Evolutionary conservation across 306 rosid genomes (phyloP).

Genomic region (Abrus pulchellus): DNA sequence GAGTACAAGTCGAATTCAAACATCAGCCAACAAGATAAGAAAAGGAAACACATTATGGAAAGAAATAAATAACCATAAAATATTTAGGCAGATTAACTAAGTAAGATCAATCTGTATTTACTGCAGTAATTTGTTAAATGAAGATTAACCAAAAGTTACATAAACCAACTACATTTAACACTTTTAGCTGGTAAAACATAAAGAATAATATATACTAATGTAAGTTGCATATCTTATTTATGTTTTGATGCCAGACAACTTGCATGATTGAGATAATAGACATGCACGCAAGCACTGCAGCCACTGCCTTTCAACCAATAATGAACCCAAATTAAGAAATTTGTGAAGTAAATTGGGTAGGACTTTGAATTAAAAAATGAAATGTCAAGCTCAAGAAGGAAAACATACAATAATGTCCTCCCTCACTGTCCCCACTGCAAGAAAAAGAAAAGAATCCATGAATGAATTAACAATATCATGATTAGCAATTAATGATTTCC

Average conservation of each 20-base stretch:
- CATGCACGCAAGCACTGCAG: background rate
- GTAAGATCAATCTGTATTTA: conserved; percentile 15
- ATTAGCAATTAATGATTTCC: no score
- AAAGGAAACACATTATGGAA: conserved; percentile 32
- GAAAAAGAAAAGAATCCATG: no score
- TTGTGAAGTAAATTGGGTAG: background rate
- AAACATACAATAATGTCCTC: no score
- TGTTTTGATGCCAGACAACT: conserved; percentile 6
- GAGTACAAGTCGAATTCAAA: conserved; percentile 51
- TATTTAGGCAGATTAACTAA: conserved; percentile 22
- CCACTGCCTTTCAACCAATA: conserved; percentile 16
- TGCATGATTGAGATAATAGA: conserved; percentile 28
- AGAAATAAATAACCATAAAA: conserved; percentile 20
- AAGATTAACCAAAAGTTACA: conserved; percentile 4
- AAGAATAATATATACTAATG: background rate
- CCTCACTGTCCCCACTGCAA: no score
- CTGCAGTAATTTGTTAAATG: no score
- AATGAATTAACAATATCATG: no score
- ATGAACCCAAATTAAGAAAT: conserved; percentile 30
- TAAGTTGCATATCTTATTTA: conserved; percentile 25
- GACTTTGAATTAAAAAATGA: background rate
- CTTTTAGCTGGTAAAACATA: conserved; percentile 25
- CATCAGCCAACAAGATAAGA: conserved; percentile 43
- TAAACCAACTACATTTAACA: conserved; percentile 6
- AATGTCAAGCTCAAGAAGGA: no score